phyloP scores from a whole-genome alignment of 129 eudicot species.

The Centella asiatica region DNA sequence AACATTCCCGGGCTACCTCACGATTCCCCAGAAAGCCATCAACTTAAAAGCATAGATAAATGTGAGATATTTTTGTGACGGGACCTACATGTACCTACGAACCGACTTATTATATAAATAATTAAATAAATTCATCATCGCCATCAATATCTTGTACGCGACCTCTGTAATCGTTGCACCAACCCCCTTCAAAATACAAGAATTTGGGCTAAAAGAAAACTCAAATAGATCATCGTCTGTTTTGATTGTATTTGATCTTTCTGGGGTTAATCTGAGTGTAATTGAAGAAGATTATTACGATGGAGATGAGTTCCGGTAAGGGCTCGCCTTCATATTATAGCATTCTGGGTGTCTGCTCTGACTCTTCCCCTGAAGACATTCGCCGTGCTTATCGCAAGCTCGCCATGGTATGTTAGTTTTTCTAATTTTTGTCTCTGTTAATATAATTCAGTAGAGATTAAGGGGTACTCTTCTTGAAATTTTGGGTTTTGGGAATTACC shows the following conservation, averaged over 20 bases:
- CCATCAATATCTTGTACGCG: no score
- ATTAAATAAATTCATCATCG: not conserved
- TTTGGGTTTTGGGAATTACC: not conserved
- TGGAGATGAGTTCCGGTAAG: constrained; percentile 16
- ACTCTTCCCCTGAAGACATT: constrained; percentile 59
- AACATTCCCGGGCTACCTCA: constrained; percentile 3
- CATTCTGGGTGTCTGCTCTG: constrained; percentile 49
- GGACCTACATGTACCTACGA: not conserved
- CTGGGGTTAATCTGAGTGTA: not conserved
- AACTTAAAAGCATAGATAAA: no score
- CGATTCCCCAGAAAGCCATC: not conserved
- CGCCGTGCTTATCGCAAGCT: constrained; percentile 82
- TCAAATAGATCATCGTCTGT: no score
- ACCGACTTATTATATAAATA: not conserved
- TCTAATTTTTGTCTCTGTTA: not conserved
- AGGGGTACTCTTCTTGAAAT: no score
- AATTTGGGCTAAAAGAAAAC: no score
- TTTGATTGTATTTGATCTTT: not conserved
- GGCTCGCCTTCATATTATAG: constrained; percentile 30
- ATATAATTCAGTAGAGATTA: no score
- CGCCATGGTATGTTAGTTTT: constrained; percentile 53
- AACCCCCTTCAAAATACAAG: no score
- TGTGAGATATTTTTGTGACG: not conserved
- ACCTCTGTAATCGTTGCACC: no score
- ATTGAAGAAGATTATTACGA: not conserved